Evolutionary conservation across 2,329 filamentous ascomycete species (phyloP), one percentile per base, ranked within the genome.

Genomic region (Fusarium pseudoanthophilum): DNA sequence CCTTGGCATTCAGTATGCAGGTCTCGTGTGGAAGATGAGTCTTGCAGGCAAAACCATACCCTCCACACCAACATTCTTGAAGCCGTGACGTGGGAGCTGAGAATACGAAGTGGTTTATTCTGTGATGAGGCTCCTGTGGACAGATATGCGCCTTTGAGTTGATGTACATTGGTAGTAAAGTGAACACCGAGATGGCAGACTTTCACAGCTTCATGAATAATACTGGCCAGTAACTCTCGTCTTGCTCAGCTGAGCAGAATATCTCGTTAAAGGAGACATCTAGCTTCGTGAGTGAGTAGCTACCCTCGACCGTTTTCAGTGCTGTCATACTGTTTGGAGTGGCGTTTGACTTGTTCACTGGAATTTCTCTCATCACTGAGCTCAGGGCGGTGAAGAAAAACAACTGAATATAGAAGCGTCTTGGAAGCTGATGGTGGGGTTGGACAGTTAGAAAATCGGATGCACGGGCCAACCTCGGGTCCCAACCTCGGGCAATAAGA

Each of bases 401-500:
- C 48, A 72, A 69, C 73, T 73, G 64, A 42, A 71, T 67, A 71
- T 66, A 64, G 62, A 66, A 71, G 68, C 64, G 62, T 56, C 48
- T 46, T 56, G 63, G 65, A 76, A 72, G 63, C 39, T 34, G 45
- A 61, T 61, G 45, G 75, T 77, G 72, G 75, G 56, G 68, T 75
- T 58, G 53, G 67, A 52, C 51, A 58, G 67, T 70, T 58, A 43
- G 58, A 71, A 72, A 73, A 60, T 42, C 45, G 43, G 53, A 26
- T 21, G 77, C 78, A 79, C 77, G 76, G 75, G 49, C 79, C 77
- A 75, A 26, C 26, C 1, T 39, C 42, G 21, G 68, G 58, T 66
- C 67, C 75, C 73, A 68, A 24, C 67, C 61, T 67, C 73, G 45
- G 52, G 71, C 75, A 75, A 79, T 79, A 72, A 75, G 77, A 75